phyloP scores from a whole-genome alignment of 2,329 filamentous ascomycete genomes.

The Shiraia bambusicola region DNA sequence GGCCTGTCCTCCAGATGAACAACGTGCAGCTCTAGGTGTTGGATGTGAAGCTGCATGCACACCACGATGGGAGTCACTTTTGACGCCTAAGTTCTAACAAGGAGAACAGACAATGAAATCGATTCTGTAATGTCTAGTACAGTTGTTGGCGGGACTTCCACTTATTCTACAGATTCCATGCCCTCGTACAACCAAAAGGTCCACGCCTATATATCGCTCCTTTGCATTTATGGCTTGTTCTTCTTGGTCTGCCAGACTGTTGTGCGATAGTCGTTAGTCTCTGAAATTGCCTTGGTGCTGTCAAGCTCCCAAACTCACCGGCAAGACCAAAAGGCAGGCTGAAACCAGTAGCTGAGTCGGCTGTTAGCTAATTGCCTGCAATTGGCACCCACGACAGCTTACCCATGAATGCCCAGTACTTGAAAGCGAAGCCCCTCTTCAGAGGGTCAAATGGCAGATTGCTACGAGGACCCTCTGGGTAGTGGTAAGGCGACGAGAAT shows the following conservation, averaged over 20 bases:
- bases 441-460: constrained; percentile 98
- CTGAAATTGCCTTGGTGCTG: neutral
- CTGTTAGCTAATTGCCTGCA: constrained; percentile 41
- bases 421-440: constrained; percentile 78
- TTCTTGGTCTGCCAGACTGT: constrained; percentile 70
- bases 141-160: constrained; percentile 28
- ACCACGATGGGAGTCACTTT: constrained; percentile 2
- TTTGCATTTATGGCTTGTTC: constrained; percentile 48
- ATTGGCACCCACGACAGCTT: constrained; percentile 36
- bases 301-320: constrained; percentile 50
- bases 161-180: constrained; percentile 37
- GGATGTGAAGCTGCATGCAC: neutral
- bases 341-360: constrained; percentile 57
- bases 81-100: constrained; percentile 2
- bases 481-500: constrained; percentile 92
- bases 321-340: constrained; percentile 62
- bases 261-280: constrained; percentile 19
- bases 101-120: constrained; percentile 40
- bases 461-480: constrained; percentile 90
- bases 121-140: constrained; percentile 39
- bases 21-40: neutral
- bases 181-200: constrained; percentile 18
- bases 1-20: too few species aligned
- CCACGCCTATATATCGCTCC: constrained; percentile 12
- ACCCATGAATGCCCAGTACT: constrained; percentile 84